Evolutionary conservation across 2,329 filamentous ascomycete genomes (phyloP).

Genomic region (Verticillium tricorpus): DNA sequence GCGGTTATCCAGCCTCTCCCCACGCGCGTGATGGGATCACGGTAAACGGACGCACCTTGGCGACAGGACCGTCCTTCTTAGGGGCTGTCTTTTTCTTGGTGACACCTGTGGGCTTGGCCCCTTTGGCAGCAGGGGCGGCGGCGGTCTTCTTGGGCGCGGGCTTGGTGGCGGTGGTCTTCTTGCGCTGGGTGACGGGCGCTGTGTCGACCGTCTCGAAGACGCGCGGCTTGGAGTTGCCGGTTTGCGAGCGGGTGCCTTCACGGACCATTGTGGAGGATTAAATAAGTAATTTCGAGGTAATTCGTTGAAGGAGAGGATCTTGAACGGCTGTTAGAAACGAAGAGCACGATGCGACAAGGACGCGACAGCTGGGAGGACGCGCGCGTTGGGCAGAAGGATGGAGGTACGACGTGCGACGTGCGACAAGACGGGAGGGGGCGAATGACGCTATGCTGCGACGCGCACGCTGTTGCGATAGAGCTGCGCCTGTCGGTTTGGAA

Average conservation of each 20-base stretch:
- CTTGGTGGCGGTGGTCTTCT: conserved; percentile 7
- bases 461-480: background rate
- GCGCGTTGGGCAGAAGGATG: background rate
- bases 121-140: conserved; percentile 4
- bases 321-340: background rate
- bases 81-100: conserved; percentile 13
- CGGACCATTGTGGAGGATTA: conserved; percentile 32
- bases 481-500: background rate
- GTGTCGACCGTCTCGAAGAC: conserved; percentile 46
- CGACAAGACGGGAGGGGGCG: background rate
- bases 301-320: background rate
- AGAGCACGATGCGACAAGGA: background rate
- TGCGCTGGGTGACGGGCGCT: conserved; percentile 39
- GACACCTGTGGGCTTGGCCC: conserved; percentile 11
- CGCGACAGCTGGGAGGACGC: background rate
- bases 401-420: background rate
- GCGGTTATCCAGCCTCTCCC: background rate
- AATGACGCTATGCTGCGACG: background rate
- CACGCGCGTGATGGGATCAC: background rate
- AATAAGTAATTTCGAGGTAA: background rate
- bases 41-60: conserved; percentile 1
- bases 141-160: conserved; percentile 7
- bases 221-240: conserved; percentile 49
- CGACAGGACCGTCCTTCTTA: conserved; percentile 12
- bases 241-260: conserved; percentile 47